Base-by-base conservation (phyloP, 2,329 filamentous ascomycete genomes). In the Arachnomyces sp. region DNA sequence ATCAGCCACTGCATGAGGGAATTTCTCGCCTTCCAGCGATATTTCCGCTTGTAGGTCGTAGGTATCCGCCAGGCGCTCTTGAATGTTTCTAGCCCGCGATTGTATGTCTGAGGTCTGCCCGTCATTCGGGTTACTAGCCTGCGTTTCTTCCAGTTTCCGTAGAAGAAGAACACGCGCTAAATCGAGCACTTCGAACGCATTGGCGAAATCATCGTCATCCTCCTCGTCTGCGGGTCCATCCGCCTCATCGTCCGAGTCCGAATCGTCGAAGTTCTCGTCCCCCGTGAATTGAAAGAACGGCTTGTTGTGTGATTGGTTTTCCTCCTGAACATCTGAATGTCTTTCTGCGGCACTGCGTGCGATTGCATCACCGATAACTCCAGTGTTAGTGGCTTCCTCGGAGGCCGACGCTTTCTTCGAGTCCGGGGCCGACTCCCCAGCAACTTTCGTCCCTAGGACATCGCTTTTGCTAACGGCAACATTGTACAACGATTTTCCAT, bases 31-130 rank as follows among this genome's bases (percentile, higher is more conserved):
- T 67, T 98, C 92, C 18, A 98, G 73, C n/a, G 85, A 93, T 46
- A 98, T 95, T 65, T 98, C 92, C 7, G 89, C 86, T 46, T 96
- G 84, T 41, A 95, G 76, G 59, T 95, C 89, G 60, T 95, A 87
- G 7, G 87, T 94, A 58, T 98, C 92, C 45, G 87, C 87, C 28
- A 96, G 75, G 42, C 87, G 80, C 63, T 94, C 86, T 63, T 88
- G 89, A 56, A 89, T 72, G 45, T 84, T 78, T 48, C 73, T 68
- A 14, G 65, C 54, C 47, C 68, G 43, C 37, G 61, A 46, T 31
- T 63, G 44, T 47, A 60, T 44, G 47, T 52, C 62, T 30, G 60
- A 65, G 5, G 63, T 65, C 52, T 77, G 77, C 37, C 66, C 70
- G 43, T 73, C 71, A 33, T 62, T 67, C 18, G 60, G 56, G 25